Base-by-base conservation (phyloP, 2,329 filamentous ascomycete genomes). In the Diaporthe vexans region DNA sequence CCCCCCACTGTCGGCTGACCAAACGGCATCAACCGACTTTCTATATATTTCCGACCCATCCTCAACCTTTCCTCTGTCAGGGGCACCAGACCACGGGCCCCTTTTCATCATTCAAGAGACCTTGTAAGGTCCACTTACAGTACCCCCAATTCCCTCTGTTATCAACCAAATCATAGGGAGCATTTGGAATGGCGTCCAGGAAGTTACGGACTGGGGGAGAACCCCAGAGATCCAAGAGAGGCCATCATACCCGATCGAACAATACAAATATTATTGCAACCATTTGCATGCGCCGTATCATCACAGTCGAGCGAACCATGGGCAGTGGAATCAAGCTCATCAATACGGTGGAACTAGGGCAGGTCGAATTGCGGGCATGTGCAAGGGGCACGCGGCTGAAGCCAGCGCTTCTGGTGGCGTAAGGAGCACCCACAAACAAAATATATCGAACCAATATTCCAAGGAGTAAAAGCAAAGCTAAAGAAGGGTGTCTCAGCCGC, bases 151-250 rank as follows among this genome's bases (percentile, higher is more conserved):
- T 76, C 72, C 65, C 65, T 52, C 54, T 69, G 70, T 75, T 74
- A 70, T 74, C 72, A 46, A 56, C 33, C 68, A 68, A 74, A 72
- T 43, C 68, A 74, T 72, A 76, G 59, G 74, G 74, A 74, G 72
- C 59, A 74, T 58, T 63, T 52, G 65, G 74, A 63, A 76, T 54
- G 74, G 74, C 74, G 74, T 76, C 72, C 70, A 71, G 74, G 51
- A 74, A 48, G 48, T 58, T n/a, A 43, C 59, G 72, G 68, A 58
- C 59, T 52, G 35, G 17, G 40, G 37, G 48, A 68, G 57, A 35
- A 37, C 65, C 63, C 48, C 65, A 54, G 63, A 71, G 71, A 58
- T 51, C 51, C 46, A 73, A 70, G 56, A 58, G 52, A 72, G 57
- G 65, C 33, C 61, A 54, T 71, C 54, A 61, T 54, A 58, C 65